Base-by-base conservation (phyloP, 805 yeast genomes). In the Ogataea polymorpha region DNA sequence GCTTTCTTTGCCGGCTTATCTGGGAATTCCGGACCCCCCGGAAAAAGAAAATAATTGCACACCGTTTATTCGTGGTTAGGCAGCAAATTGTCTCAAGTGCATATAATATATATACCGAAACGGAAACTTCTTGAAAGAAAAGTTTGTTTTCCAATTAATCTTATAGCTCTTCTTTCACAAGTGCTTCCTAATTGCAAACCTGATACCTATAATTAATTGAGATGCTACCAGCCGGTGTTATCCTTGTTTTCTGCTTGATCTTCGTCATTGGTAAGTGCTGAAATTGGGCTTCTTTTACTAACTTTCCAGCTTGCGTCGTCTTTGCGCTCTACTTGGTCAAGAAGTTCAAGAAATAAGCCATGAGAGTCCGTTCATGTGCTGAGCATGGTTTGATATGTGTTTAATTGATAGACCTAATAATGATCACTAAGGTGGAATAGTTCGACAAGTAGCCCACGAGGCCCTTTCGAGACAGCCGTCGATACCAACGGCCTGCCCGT, bases 221-320 rank as follows among this genome's bases (percentile, higher is more conserved):
- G 62, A 77, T 77, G 82, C 67, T 77, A 47, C 82, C 82, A 68
- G 68, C 79, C 49, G 82, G 82, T 71, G 82, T 77, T 71, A 77
- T 77, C 66, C 70, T 77, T 59, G 82, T 77, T 54, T 77, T 77
- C 68, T 62, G 66, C 51, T 71, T 77, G 60, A 50, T 77, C 48
- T 75, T 75, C 67, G 74, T 74, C 46, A 63, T 65, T 50, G 67
- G 61, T 54, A 52, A 46, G 62, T 56, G 17, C 15, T 7, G 14
- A 16, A 16, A 26, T 6, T 11, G 28, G 23, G 23, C 23, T 10
- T 20, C n/a, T 3, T 17, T 18, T 39, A 34, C 46, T 40, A 48
- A 48, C 45, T 13, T 25, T 18, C 23, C 38, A 56, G 60, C 59
- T 27, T 55, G 54, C 53, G 51, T 58, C 32, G 56, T 64, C 44